A percentile compares a stretch with the other conserved stretches of the same genome.
Evolutionary conservation across 371 early-diverging fungal species (phyloP).

Genomic region (Blastocladiella emersonii): DNA sequence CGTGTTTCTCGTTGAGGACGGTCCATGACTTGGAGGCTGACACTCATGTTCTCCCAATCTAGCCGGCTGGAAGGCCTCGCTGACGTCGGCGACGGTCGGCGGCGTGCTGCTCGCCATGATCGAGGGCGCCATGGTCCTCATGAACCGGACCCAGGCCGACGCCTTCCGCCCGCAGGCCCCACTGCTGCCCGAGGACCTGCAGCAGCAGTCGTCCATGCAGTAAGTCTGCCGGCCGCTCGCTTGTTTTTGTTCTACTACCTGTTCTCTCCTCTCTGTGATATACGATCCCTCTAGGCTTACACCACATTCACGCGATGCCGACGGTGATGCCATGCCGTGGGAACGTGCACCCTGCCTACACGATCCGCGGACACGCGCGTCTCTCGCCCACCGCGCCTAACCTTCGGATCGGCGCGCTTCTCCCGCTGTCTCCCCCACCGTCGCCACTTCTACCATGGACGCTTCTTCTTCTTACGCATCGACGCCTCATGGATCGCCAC

Average conservation of each 20-base stretch:
- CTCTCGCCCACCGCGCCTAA: no score
- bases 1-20: background rate
- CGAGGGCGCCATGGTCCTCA: constrained; percentile 80
- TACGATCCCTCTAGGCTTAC: no score
- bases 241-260: background rate
- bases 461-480: no score
- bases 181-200: background rate
- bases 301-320: no score
- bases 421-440: no score
- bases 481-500: no score
- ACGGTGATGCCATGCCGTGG: no score
- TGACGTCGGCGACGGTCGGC: constrained; percentile 76
- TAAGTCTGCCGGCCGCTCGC: background rate
- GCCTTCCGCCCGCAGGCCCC: constrained; percentile 1
- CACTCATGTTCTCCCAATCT: background rate
- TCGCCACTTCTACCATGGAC: no score
- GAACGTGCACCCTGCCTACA: no score
- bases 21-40: background rate
- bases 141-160: constrained; percentile 22
- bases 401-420: no score
- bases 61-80: constrained; percentile 68
- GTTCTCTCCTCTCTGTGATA: background rate
- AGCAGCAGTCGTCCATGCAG: background rate
- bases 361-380: no score
- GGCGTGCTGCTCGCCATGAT: constrained; percentile 83